Evolutionary conservation across 2,329 filamentous ascomycete species (phyloP).

Genomic region (Alternaria hordeiaustralica): DNA sequence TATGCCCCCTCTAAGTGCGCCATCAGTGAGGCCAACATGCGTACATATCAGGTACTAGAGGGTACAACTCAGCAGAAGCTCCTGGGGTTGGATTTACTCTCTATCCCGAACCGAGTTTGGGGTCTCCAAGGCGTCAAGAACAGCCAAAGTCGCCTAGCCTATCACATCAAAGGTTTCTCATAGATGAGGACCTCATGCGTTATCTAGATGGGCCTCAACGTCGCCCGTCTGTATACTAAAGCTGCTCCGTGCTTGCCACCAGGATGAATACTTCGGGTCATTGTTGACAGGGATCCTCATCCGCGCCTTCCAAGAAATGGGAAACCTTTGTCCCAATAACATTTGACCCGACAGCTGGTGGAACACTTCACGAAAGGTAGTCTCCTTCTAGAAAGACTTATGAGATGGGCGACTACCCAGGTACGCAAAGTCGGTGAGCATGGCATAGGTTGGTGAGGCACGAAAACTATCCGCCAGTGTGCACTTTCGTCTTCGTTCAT

Average conservation of each 20-base stretch:
- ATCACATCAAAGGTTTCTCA: background rate
- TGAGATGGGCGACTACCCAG: background rate
- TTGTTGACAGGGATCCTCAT: background rate
- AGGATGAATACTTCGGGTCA: background rate
- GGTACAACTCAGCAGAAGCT: slow-evolving; percentile 2
- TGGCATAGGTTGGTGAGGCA: background rate
- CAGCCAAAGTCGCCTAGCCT: background rate
- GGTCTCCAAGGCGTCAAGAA: background rate
- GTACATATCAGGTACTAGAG: background rate
- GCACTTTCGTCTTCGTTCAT: background rate
- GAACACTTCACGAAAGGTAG: background rate
- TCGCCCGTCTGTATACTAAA: background rate
- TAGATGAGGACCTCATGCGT: background rate
- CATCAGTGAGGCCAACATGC: background rate
- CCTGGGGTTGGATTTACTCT: no score
- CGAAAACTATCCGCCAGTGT: background rate
- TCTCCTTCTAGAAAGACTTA: background rate
- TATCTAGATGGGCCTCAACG: background rate
- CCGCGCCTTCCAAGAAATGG: no score
- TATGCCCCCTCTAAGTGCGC: background rate
- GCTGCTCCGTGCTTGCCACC: background rate
- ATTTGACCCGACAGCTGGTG: background rate
- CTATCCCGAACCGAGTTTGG: background rate
- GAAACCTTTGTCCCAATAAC: background rate
- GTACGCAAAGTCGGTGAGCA: background rate